Evolutionary conservation across 2,329 filamentous ascomycete genomes (phyloP).

Genomic region (Fusarium pseudograminearum): DNA sequence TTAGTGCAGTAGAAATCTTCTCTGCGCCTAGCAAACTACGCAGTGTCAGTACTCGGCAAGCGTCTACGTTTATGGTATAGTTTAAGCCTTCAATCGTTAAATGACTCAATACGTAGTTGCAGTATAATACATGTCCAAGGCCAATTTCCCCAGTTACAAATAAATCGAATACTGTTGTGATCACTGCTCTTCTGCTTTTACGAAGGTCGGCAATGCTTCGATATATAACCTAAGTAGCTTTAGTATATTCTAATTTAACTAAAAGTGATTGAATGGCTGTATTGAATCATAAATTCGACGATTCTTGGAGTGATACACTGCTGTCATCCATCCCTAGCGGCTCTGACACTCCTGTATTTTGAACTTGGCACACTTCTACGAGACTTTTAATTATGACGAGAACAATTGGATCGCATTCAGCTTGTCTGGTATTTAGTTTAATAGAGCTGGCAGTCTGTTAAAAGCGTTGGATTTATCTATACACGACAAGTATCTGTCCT

Average conservation of each 20-base stretch:
- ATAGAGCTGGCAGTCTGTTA: background rate
- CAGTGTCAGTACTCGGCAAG: accelerated
- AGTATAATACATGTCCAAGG: background rate
- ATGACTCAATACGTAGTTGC: background rate
- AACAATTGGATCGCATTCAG: background rate
- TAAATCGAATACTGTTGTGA: background rate
- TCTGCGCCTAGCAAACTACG: background rate
- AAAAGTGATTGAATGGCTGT: background rate
- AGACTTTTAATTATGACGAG: too few relatives aligned
- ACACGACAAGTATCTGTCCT: background rate
- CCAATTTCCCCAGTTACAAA: background rate
- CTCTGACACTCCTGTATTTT: background rate
- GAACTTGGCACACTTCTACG: background rate
- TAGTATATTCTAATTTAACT: too few relatives aligned
- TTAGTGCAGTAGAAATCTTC: background rate
- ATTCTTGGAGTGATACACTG: background rate
- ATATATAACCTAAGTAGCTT: background rate
- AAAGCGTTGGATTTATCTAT: background rate
- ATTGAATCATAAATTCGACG: background rate
- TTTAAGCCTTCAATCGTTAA: background rate
- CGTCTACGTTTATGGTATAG: too few relatives aligned
- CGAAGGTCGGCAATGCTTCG: background rate
- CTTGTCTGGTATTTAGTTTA: background rate
- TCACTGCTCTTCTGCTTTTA: background rate
- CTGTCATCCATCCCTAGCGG: background rate